phyloP scores from a whole-genome alignment of 176 grass and related monocot genomes.

The Ananas comosus region DNA sequence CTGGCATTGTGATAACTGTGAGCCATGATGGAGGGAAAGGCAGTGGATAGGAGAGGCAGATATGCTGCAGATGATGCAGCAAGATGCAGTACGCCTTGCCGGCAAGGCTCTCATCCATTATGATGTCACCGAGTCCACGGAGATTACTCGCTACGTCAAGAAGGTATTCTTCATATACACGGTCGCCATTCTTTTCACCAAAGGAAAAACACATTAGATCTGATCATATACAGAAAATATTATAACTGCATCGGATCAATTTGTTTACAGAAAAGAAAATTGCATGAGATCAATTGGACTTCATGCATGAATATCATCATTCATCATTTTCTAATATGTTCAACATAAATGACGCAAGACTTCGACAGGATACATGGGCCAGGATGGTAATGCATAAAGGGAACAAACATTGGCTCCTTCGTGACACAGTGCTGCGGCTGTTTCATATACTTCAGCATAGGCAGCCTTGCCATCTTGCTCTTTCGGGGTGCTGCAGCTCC shows the following conservation, averaged over 20 bases:
- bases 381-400: constrained; percentile 55
- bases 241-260: not conserved
- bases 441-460: constrained; percentile 64
- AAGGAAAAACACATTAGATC: not conserved
- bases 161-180: constrained; percentile 21
- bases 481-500: constrained; percentile 23
- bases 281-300: not conserved
- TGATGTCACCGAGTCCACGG: constrained; percentile 36
- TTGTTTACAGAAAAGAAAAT: not conserved
- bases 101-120: constrained; percentile 50
- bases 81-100: constrained; percentile 29
- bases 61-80: constrained; percentile 42
- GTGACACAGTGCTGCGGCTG: constrained; percentile 47
- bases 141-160: constrained; percentile 49
- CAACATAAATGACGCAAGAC: constrained; percentile 21
- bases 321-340: not conserved
- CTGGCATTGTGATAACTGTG: not conserved
- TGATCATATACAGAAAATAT: not conserved
- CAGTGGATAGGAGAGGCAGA: constrained; percentile 52
- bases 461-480: constrained; percentile 50
- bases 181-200: not conserved
- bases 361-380: constrained; percentile 38
- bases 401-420: constrained; percentile 49
- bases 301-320: not conserved
- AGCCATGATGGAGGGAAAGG: constrained; percentile 52